Conservation (phyloP, 2,329 filamentous ascomycete species). For the Scedosporium dehoogii region DNA sequence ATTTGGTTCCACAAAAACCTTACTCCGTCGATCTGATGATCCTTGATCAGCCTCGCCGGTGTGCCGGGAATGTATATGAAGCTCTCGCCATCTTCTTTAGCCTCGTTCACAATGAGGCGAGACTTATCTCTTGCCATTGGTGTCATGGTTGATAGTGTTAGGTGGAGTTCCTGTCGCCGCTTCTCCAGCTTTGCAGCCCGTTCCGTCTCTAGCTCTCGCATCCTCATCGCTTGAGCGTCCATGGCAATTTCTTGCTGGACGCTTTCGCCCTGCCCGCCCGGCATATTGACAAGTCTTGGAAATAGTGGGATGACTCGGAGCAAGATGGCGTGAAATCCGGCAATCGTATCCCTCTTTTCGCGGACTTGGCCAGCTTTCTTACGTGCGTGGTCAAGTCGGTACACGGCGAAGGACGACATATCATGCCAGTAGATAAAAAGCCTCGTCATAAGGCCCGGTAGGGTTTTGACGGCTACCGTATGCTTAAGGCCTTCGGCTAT, state of each 20-base stretch:
- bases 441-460: not conserved
- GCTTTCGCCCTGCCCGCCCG: not conserved
- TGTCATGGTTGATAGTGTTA: conserved; percentile 32
- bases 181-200: conserved; percentile 43
- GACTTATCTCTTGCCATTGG: conserved; percentile 33
- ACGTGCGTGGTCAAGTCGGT: not conserved
- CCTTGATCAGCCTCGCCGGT: conserved; percentile 59
- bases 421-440: conserved; percentile 1
- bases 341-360: not conserved
- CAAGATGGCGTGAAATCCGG: not conserved
- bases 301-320: not conserved
- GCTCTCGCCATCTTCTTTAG: conserved; percentile 48
- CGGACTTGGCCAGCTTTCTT: not conserved
- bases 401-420: not conserved
- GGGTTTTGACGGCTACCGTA: not conserved
- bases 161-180: conserved; percentile 37
- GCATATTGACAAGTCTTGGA: not conserved
- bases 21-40: conserved; percentile 72
- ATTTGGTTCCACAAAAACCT: conserved; percentile 86
- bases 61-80: conserved; percentile 54
- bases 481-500: conserved; percentile 18
- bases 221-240: not conserved
- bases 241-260: not conserved
- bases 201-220: conserved; percentile 42
- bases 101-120: conserved; percentile 56